Conservation (phyloP, 2,329 filamentous ascomycete species). For the Exophiala bonariae region DNA sequence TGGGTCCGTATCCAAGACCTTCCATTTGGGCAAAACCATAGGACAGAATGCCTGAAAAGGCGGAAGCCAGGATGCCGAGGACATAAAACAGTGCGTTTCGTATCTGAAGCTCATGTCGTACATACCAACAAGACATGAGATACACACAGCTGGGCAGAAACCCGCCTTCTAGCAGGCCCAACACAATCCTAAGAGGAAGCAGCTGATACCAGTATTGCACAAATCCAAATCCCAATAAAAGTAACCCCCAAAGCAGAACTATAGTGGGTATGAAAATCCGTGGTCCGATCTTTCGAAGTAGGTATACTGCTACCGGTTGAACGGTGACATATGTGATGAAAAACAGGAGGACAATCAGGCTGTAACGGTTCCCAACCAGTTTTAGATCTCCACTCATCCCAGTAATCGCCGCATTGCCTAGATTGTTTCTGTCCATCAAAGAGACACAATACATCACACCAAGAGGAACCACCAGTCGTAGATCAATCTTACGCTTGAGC, state of each 20-base stretch:
- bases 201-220: constrained; percentile 27
- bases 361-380: constrained; percentile 2
- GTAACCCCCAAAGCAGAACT: constrained; percentile 2
- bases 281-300: constrained; percentile 63
- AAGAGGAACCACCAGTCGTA: constrained; percentile 61
- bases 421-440: constrained; percentile 76
- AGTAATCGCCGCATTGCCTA: constrained; percentile 71
- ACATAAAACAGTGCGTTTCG: constrained; percentile 48
- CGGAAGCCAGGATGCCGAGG: constrained; percentile 41
- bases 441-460: constrained; percentile 71
- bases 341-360: constrained; percentile 63
- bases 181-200: constrained; percentile 36
- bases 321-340: constrained; percentile 71
- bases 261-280: constrained; percentile 27
- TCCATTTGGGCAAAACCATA: constrained; percentile 50
- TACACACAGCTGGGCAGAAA: constrained; percentile 70
- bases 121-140: constrained; percentile 35
- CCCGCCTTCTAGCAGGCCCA: constrained; percentile 65
- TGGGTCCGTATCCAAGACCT: not conserved
- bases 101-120: constrained; percentile 40
- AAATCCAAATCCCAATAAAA: constrained; percentile 28
- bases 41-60: constrained; percentile 42
- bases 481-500: constrained; percentile 59
- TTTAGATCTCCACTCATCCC: constrained; percentile 36
- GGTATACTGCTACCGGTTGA: constrained; percentile 67